phyloP scores from a whole-genome alignment of 108 stramenopile species.

The Cyclotella sp. region DNA sequence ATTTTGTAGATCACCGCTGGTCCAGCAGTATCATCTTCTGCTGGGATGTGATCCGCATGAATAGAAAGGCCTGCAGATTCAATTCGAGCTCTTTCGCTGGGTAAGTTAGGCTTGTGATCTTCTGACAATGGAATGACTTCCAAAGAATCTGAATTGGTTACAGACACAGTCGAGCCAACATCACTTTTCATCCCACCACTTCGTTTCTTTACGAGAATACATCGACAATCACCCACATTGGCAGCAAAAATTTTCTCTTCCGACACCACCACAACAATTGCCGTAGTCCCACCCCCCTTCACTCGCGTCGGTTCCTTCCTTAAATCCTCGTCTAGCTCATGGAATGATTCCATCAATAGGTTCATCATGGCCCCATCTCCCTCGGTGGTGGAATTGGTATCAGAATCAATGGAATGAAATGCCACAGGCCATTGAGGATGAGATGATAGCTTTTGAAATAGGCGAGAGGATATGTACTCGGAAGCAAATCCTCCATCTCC shows the following conservation, averaged over 20 bases:
- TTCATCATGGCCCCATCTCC: slow-evolving; percentile 17
- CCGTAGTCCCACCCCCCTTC: slow-evolving; percentile 78
- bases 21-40: slow-evolving; percentile 50
- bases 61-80: slow-evolving; percentile 79
- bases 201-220: slow-evolving; percentile 71
- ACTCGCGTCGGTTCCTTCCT: slow-evolving; percentile 21
- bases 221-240: slow-evolving; percentile 91
- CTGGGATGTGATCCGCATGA: slow-evolving; percentile 33
- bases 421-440: slow-evolving; percentile 28
- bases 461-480: slow-evolving; percentile 58
- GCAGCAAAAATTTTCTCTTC: slow-evolving; percentile 72
- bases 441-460: slow-evolving; percentile 32
- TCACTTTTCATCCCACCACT: slow-evolving; percentile 11
- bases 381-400: slow-evolving; percentile 1
- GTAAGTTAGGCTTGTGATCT: slow-evolving; percentile 95
- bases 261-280: slow-evolving; percentile 75
- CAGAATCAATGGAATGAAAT: slow-evolving; percentile 23
- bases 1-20: slow-evolving; percentile 28
- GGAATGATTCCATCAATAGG: slow-evolving; percentile 50
- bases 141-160: slow-evolving; percentile 2
- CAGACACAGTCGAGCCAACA: not conserved
- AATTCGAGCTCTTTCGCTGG: slow-evolving; percentile 78
- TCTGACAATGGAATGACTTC: slow-evolving; percentile 66
- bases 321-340: slow-evolving; percentile 63
- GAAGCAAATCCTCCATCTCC: slow-evolving; percentile 73